phyloP scores from a whole-genome alignment of 2,329 filamentous ascomycete genomes.

The Aspergillus sp. region DNA sequence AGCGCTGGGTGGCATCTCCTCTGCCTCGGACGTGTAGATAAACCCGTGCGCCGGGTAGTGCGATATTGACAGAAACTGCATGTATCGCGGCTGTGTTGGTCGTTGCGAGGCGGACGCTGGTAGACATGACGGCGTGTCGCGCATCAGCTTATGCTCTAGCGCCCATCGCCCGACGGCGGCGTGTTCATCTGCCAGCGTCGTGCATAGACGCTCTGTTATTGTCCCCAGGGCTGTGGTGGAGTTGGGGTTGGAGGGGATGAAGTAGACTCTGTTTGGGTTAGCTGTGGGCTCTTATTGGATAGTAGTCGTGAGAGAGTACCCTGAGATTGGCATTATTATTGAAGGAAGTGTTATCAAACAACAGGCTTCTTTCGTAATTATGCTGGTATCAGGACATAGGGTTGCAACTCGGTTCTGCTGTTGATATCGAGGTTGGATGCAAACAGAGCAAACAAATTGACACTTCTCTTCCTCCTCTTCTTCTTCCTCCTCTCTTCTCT shows the following conservation, averaged over 20 bases:
- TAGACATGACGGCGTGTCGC: constrained; percentile 33
- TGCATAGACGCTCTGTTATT: constrained; percentile 31
- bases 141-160: constrained; percentile 35
- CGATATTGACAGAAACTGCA: constrained; percentile 35
- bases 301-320: constrained; percentile 15
- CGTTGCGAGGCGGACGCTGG: constrained; percentile 24
- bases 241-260: constrained; percentile 34
- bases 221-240: constrained; percentile 25
- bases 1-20: too few species aligned
- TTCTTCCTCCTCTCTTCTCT: too few species aligned
- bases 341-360: too few species aligned
- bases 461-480: too few species aligned
- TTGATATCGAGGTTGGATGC: too few species aligned
- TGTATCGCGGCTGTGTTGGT: constrained; percentile 25
- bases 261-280: constrained; percentile 29
- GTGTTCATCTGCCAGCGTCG: constrained; percentile 26
- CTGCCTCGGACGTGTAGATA: constrained; percentile 22
- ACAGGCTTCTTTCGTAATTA: too few species aligned
- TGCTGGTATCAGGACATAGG: too few species aligned
- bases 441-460: too few species aligned
- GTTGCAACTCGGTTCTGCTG: too few species aligned
- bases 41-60: constrained; percentile 33
- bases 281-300: not conserved
- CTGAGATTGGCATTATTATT: constrained; percentile 25
- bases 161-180: constrained; percentile 30